phyloP scores from a whole-genome alignment of 257 asterid species.

The Leonotis leonurus region DNA sequence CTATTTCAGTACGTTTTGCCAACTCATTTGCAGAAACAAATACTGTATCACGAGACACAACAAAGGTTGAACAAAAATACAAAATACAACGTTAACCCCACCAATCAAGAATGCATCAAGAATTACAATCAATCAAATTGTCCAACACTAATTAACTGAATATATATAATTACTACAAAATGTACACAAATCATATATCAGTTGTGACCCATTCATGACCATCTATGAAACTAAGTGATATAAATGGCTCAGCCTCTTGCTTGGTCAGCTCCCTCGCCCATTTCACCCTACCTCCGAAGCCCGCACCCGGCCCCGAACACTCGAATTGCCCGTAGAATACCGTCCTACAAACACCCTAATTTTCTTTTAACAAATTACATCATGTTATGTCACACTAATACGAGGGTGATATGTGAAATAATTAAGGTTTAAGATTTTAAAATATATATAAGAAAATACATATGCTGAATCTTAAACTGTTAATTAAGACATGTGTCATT shows the following conservation, averaged over 20 bases:
- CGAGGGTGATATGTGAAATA: too few species aligned
- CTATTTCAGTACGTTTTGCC: not conserved
- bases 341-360: slow-evolving; percentile 38
- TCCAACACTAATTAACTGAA: too few species aligned
- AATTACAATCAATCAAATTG: not conserved
- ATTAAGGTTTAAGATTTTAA: too few species aligned
- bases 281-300: slow-evolving; percentile 60
- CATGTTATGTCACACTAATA: too few species aligned
- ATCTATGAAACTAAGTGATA: slow-evolving; percentile 76
- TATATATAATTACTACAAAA: not conserved
- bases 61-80: not conserved
- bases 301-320: slow-evolving; percentile 91
- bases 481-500: too few species aligned
- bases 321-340: slow-evolving; percentile 85
- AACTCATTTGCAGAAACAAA: not conserved
- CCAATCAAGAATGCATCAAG: not conserved
- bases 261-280: slow-evolving; percentile 89
- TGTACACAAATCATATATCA: slow-evolving; percentile 33
- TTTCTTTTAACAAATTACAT: too few species aligned
- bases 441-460: too few species aligned
- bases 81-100: too few species aligned
- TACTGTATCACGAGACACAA: not conserved
- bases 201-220: slow-evolving; percentile 67
- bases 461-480: too few species aligned
- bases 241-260: slow-evolving; percentile 69